A percentile compares a stretch with the other conserved stretches of the same genome.
These are phyloP conservation scores for Phragmites australis DNA, from an alignment of 176 grass and related monocot species.

Conservation along the genomic window DNA sequence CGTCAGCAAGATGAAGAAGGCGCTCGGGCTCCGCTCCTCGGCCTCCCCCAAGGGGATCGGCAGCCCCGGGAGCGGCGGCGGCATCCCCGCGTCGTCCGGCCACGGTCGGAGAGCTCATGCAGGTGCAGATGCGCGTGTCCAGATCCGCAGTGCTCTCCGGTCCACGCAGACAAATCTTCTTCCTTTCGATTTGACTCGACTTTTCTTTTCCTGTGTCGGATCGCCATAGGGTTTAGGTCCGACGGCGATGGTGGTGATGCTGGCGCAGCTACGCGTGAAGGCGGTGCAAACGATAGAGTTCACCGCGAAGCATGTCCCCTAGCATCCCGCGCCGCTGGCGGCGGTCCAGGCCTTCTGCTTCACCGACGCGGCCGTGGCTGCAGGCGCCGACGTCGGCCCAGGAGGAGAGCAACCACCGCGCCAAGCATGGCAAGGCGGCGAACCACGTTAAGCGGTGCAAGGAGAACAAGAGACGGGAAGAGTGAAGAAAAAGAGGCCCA, in stretches of 20 bases:
- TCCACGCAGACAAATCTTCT: slow-evolving; percentile 38
- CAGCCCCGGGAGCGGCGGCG: slow-evolving; percentile 54
- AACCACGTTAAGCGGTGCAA: slow-evolving; percentile 52
- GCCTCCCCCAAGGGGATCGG: slow-evolving; percentile 64
- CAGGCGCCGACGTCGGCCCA: slow-evolving; percentile 3
- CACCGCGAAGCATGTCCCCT: slow-evolving; percentile 53
- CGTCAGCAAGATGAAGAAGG: slow-evolving; percentile 98
- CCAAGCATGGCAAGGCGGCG: slow-evolving; percentile 40
- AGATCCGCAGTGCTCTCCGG: slow-evolving; percentile 84
- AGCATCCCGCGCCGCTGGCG: slow-evolving; percentile 38
- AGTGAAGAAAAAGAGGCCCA: too few relatives aligned
- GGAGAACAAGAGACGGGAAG: too few relatives aligned
- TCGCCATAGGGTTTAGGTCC: slow-evolving; percentile 30
- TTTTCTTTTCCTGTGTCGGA: background rate
- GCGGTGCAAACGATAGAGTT: slow-evolving; percentile 62
- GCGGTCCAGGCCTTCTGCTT: slow-evolving; percentile 44
- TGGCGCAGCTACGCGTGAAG: slow-evolving; percentile 67
- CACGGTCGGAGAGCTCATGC: slow-evolving; percentile 79
- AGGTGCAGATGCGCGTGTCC: slow-evolving; percentile 82
- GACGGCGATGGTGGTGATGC: slow-evolving; percentile 68
- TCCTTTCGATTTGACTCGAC: background rate
- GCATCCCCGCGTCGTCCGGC: slow-evolving; percentile 44
- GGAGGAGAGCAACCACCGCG: slow-evolving; percentile 55
- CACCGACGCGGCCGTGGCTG: slow-evolving; percentile 22
- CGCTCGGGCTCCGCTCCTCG: slow-evolving; percentile 81